Base-by-base conservation (phyloP, 345 rosid genomes). In the Eucalyptus marginata region DNA sequence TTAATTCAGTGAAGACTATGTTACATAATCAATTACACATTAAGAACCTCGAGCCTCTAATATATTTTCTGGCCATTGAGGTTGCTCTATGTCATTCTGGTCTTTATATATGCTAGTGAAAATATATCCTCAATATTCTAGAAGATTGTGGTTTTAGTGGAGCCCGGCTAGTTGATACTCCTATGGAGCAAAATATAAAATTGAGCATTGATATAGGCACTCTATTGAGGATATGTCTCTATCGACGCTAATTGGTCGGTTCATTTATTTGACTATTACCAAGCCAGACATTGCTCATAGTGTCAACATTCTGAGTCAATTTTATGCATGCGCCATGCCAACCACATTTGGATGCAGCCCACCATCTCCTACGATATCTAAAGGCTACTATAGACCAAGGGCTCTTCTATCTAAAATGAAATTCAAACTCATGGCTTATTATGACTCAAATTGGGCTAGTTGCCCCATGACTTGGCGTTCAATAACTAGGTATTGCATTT, bases 31-130 rank as follows among this genome's bases (percentile, higher is more conserved):
- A 49, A 2, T 13, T 49, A 2, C 51, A 13, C 51, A 49, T 49
- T 49, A 49, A 49, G 51, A 6, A 49, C 51, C 17, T 49, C 7
- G 2, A 5, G 51, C 51, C 1, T 49, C 2, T 49, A 49, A 49
- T 0, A 49, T 49, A 49, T 49, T 49, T 49, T 13, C 2, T 13
- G 51, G 51, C 5, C 16, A 49, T 49, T 49, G 51, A 49, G 51
- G 51, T 49, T 49, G 51, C 17, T 0, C 1, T 0, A 14, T 49
- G 3, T 1, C 0, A 0, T 5, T 3, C 17, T 49, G 1, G 51
- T 49, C 1, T 4, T 49, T 49, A 49, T 49, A 2, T 49, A 49
- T 49, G 51, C 17, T 2, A 49, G 17, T 6, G 1, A 49, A 49
- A 49, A 13, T 49, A 5, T 49, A 49, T 49, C 51, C 51, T 49